Conservation (phyloP, 2,329 filamentous ascomycete species). For the Microcyclospora tardicrescens region DNA sequence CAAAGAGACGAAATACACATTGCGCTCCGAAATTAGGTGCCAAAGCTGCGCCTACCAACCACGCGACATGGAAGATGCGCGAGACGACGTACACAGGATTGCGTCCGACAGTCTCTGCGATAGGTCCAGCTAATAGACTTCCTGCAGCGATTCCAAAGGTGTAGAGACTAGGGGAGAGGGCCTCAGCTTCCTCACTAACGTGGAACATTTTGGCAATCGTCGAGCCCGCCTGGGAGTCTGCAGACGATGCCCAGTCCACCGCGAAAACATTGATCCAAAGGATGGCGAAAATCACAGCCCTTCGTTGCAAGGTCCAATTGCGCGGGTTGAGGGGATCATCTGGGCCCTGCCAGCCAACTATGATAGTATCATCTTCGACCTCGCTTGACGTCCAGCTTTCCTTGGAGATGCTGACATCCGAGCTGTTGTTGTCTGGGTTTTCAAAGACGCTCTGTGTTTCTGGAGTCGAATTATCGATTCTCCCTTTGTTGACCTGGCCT, state of each 20-base stretch:
- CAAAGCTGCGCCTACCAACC: slow-evolving; percentile 10
- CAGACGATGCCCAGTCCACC: slow-evolving; percentile 11
- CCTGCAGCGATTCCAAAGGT: slow-evolving; percentile 30
- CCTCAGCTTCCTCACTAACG: slow-evolving; percentile 9
- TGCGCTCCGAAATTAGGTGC: slow-evolving; percentile 12
- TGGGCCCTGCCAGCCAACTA: slow-evolving; percentile 44
- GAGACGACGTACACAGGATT: slow-evolving; percentile 14
- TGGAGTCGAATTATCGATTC: no score
- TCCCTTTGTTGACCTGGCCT: no score
- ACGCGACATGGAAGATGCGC: slow-evolving; percentile 6
- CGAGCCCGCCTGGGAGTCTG: slow-evolving; percentile 8
- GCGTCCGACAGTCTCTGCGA: slow-evolving; percentile 26
- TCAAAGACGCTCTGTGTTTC: no score
- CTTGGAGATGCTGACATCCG: no score
- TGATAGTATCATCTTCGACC: slow-evolving; percentile 23
- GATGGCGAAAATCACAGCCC: slow-evolving; percentile 5
- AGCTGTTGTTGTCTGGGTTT: no score
- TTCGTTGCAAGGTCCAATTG: slow-evolving; percentile 38
- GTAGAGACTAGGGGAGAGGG: slow-evolving; percentile 27
- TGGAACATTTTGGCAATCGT: slow-evolving; percentile 1
- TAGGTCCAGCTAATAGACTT: slow-evolving; percentile 25
- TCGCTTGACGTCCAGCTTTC: no score
- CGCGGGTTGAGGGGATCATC: slow-evolving; percentile 41
- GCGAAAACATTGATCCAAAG: slow-evolving; percentile 14
- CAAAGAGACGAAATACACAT: slow-evolving; percentile 13